Evolutionary conservation across 2,329 filamentous ascomycete species (phyloP), one percentile per base, ranked within the genome.

Genomic region (Penicillium sp.): DNA sequence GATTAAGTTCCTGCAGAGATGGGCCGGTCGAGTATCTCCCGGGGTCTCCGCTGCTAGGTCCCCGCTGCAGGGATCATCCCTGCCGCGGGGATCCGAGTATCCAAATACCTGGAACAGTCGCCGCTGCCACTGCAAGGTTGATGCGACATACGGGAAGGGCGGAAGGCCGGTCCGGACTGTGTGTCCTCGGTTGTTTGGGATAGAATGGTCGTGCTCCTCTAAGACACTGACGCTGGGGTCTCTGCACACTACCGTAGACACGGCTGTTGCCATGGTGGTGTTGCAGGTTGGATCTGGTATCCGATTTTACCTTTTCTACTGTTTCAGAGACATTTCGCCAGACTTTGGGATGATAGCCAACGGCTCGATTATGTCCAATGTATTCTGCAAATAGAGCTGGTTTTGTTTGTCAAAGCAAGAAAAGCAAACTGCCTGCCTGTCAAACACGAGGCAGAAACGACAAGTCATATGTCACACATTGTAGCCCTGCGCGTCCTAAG

Each of bases 71-170:
- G 56, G 56, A 52, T 41, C 29, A 44, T 45, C 52, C 53, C 44
- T 21, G 27, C 13, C 23, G 39, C n/a, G 18, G 29, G 13, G n/a
- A 47, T 27, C 27, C 41, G 39, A 52, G 52, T 47, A 35, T 56
- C 54, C 52, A 54, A 46, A 46, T 6, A 51, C 54, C 56, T 45
- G 56, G 54, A 52, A 39, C 41, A 39, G 15, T 32, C 13, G 40
- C 18, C 40, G 50, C 45, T 49, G 50, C 44, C 7, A 44, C 62
- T 61, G 62, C 61, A 63, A 64, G 60, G 61, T 51, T 16, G 7
- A 32, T 42, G 46, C 53, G 45, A 37, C 35, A 25, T 46, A 44
- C 12, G 31, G 40, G 54, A 40, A 49, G 34, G 34, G 54, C 47
- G 50, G 60, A 39, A 23, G 42, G 31, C 45, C 56, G 50, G 58